These are phyloP conservation scores for Thielaviopsis punctulata DNA, from an alignment of 2,329 filamentous ascomycete species.

Conservation along the genomic window DNA sequence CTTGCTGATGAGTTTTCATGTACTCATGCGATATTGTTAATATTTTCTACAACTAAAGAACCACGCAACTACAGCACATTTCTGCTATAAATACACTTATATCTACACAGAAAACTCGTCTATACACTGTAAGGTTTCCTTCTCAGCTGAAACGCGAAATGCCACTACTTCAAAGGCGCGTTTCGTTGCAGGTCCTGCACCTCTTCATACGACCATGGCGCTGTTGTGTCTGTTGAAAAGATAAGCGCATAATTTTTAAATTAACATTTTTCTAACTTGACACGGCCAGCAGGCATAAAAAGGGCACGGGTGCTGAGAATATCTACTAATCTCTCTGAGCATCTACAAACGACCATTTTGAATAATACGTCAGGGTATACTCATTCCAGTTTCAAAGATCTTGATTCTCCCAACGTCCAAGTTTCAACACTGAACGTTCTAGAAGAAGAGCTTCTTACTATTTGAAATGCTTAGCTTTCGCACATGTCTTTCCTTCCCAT, in stretches of 20 bases:
- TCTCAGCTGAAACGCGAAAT: no score
- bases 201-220: no score
- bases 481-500: background rate
- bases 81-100: background rate
- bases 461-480: background rate
- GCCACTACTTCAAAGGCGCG: no score
- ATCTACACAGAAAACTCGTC: background rate
- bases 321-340: no score
- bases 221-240: no score
- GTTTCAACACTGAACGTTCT: background rate
- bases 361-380: background rate
- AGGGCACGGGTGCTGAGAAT: no score
- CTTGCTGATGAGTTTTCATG: background rate
- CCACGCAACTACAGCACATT: background rate
- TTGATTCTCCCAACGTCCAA: no score
- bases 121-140: background rate
- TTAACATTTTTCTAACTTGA: no score
- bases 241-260: no score
- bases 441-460: background rate
- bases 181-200: no score
- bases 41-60: background rate
- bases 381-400: background rate
- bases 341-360: background rate
- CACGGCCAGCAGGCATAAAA: no score
- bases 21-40: background rate